Evolutionary conservation across 176 grass and related monocot species (phyloP).

Genomic region (Calamus simplicifolius): DNA sequence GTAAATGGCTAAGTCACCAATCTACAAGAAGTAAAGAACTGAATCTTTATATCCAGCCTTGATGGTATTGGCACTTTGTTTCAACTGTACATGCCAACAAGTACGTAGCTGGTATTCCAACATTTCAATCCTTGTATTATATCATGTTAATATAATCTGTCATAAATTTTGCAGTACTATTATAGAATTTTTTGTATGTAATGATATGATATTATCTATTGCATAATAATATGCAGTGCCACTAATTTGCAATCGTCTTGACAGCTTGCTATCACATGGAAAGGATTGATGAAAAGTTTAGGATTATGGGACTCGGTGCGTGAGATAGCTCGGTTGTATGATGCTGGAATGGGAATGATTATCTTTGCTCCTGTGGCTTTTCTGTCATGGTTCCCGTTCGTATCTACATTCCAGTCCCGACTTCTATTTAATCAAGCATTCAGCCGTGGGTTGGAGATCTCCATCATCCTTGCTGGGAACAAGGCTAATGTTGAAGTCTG

Average conservation of each 20-base stretch:
- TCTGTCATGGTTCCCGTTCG: constrained; percentile 96
- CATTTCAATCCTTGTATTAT: no score
- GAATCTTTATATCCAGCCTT: no score
- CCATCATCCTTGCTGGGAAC: constrained; percentile 94
- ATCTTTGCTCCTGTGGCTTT: constrained; percentile 82
- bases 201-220: no score
- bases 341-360: constrained; percentile 74
- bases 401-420: constrained; percentile 88
- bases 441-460: constrained; percentile 88
- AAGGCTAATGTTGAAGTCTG: constrained; percentile 68
- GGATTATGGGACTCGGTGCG: constrained; percentile 68
- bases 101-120: no score
- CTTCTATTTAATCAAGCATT: constrained; percentile 93
- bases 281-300: constrained; percentile 14
- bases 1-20: no score
- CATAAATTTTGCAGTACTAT: no score
- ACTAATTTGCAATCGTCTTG: neutral
- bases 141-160: no score
- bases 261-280: constrained; percentile 76
- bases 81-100: no score
- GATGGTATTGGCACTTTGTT: no score
- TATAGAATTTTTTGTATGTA: no score
- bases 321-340: constrained; percentile 86
- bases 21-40: no score
- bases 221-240: no score